Conservation (phyloP, 352 stramenopile species). For the Phytophthora melonis region DNA sequence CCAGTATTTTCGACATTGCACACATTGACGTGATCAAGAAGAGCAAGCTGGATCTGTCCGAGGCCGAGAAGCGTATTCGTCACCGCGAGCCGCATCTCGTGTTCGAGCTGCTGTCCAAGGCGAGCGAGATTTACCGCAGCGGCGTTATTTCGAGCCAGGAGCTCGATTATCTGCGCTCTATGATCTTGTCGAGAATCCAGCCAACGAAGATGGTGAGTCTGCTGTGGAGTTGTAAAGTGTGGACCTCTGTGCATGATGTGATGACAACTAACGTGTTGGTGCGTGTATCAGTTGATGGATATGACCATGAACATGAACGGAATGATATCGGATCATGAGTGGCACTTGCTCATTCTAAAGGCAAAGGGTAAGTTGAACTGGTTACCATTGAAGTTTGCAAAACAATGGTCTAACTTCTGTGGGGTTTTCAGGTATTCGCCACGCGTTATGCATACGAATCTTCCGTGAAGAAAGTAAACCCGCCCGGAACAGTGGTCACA, state of each 20-base stretch:
- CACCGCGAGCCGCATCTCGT: slow-evolving; percentile 85
- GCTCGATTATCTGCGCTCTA: slow-evolving; percentile 75
- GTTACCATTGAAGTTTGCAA: background rate
- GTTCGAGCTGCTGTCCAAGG: slow-evolving; percentile 84
- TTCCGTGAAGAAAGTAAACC: slow-evolving; percentile 71
- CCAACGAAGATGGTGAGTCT: slow-evolving; percentile 80
- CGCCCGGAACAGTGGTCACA: slow-evolving; percentile 65
- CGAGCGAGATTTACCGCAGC: slow-evolving; percentile 85
- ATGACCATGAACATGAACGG: slow-evolving; percentile 88
- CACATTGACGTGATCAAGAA: slow-evolving; percentile 87
- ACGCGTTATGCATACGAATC: slow-evolving; percentile 82
- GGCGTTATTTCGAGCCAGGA: slow-evolving; percentile 86
- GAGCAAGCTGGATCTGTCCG: slow-evolving; percentile 81
- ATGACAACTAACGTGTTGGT: background rate
- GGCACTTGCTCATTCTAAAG: slow-evolving; percentile 85
- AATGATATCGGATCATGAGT: slow-evolving; percentile 90
- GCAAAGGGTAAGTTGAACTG: slow-evolving; percentile 60
- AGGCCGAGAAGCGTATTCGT: slow-evolving; percentile 86
- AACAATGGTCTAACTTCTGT: slow-evolving; percentile 1
- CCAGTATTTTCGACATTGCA: slow-evolving; percentile 71
- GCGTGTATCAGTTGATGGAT: slow-evolving; percentile 63
- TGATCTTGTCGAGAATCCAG: slow-evolving; percentile 85
- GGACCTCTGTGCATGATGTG: background rate
- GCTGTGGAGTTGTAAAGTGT: background rate
- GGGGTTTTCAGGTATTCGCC: slow-evolving; percentile 65